These are phyloP conservation scores for Auricularia auricula-judae DNA, from an alignment of 768 basidiomycete species.

Conservation along the genomic window DNA sequence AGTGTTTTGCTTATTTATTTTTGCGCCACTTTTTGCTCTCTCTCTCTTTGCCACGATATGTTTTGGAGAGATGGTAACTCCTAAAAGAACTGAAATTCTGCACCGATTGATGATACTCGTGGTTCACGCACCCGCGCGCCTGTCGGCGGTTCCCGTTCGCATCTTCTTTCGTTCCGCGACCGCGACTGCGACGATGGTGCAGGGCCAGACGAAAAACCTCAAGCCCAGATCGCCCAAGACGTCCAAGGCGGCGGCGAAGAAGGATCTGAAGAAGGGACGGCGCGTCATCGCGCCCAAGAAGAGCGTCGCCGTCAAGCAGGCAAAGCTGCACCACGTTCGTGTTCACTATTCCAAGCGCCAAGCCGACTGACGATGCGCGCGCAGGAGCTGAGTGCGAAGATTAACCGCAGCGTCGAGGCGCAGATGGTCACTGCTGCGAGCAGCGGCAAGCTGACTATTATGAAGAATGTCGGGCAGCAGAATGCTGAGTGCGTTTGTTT, in stretches of 20 bases:
- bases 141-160: background rate
- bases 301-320: conserved; percentile 55
- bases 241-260: conserved; percentile 46
- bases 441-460: conserved; percentile 81
- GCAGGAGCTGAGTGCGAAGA: conserved; percentile 79
- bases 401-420: conserved; percentile 82
- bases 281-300: conserved; percentile 78
- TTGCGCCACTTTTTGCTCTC: no score
- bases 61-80: no score
- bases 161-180: background rate
- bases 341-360: background rate
- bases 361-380: background rate
- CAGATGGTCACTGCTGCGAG: conserved; percentile 88
- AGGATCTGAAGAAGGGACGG: conserved; percentile 66
- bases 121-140: no score
- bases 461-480: conserved; percentile 47
- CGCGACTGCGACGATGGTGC: conserved; percentile 43
- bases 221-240: conserved; percentile 31
- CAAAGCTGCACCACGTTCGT: conserved; percentile 64
- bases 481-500: background rate
- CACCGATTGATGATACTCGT: no score
- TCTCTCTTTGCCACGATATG: no score
- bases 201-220: conserved; percentile 79
- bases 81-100: no score
- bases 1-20: no score